Evolutionary conservation across 352 stramenopile species (phyloP).

Genomic region (Thalassiosira oceanica): DNA sequence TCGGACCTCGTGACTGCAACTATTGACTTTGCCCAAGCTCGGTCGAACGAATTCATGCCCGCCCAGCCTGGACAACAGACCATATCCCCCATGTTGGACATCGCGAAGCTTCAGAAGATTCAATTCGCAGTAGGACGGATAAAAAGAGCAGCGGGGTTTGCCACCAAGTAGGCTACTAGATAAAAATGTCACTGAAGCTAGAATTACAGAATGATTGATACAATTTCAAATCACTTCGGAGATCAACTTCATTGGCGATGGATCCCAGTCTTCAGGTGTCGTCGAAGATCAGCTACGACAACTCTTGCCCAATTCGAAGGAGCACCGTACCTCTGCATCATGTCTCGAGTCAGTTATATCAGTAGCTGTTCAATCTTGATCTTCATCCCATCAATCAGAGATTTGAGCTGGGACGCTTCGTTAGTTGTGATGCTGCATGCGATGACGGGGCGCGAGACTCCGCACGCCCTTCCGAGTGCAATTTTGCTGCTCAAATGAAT

Average conservation of each 20-base stretch:
- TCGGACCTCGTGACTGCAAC: conserved; percentile 63
- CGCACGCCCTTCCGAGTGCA: conserved; percentile 96
- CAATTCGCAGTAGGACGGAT: conserved; percentile 53
- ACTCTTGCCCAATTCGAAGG: too few species aligned
- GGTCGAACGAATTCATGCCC: conserved; percentile 38
- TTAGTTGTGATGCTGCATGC: conserved; percentile 98
- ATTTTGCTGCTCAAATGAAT: conserved; percentile 88
- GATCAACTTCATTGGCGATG: too few species aligned
- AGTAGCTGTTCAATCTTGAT: conserved; percentile 99
- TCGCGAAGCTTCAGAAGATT: conserved; percentile 60
- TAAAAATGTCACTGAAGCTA: too few species aligned
- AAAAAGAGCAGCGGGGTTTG: too few species aligned
- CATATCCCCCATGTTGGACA: conserved; percentile 24
- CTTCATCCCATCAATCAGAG: conserved; percentile 98
- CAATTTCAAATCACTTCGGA: too few species aligned
- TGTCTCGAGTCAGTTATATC: conserved; percentile 89
- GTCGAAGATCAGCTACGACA: too few species aligned
- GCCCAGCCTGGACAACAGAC: conserved; percentile 4
- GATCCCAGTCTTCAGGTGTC: too few species aligned
- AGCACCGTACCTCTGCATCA: conserved; percentile 44
- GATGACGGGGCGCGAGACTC: conserved; percentile 98
- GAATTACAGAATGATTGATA: too few species aligned
- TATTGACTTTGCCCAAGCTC: conserved; percentile 73
- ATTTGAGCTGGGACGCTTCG: conserved; percentile 97
- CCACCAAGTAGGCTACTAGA: too few species aligned